Percentiles rank a stretch among this genome's conserved stretches.
Conservation (phyloP, 2,329 filamentous ascomycete species). For the Ilyonectria destructans region DNA sequence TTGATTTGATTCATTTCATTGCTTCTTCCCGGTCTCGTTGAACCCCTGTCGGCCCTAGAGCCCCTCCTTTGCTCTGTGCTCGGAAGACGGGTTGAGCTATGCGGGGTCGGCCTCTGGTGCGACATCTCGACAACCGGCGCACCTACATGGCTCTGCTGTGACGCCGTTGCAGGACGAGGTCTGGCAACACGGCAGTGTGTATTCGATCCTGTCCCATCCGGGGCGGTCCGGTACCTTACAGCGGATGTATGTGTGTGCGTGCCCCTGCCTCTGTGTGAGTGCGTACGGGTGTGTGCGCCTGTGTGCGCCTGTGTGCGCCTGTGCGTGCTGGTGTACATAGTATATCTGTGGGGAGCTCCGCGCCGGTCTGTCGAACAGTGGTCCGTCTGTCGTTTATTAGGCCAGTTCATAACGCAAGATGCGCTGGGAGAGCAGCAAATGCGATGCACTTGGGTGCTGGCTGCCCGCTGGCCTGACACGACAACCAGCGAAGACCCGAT, state of each 20-base stretch:
- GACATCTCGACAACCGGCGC: slow-evolving; percentile 37
- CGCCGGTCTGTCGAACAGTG: not conserved
- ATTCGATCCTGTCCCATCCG: slow-evolving; percentile 39
- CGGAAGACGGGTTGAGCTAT: slow-evolving; percentile 40
- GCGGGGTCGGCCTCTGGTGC: slow-evolving; percentile 45
- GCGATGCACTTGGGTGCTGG: slow-evolving; percentile 36
- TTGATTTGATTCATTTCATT: slow-evolving; percentile 27
- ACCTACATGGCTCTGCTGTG: slow-evolving; percentile 32
- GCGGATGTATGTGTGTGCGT: slow-evolving; percentile 27
- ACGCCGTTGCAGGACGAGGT: slow-evolving; percentile 35
- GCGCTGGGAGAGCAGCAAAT: slow-evolving; percentile 35
- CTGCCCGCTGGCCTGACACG: slow-evolving; percentile 34
- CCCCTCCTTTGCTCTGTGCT: slow-evolving; percentile 42
- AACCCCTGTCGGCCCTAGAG: slow-evolving; percentile 23
- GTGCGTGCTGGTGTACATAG: slow-evolving; percentile 26
- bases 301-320: slow-evolving; percentile 7
- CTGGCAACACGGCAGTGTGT: slow-evolving; percentile 38
- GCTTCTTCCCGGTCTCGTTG: not conserved
- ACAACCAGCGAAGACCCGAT: slow-evolving; percentile 26
- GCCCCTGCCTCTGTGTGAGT: slow-evolving; percentile 8
- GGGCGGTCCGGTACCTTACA: slow-evolving; percentile 47
- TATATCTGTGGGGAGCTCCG: slow-evolving; percentile 6
- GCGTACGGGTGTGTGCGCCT: slow-evolving; percentile 1
- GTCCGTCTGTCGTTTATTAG: slow-evolving; percentile 3
- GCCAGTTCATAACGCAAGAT: slow-evolving; percentile 24